A percentile compares a stretch with the other conserved stretches of the same genome.
These are phyloP conservation scores for Boletus barrowsii DNA, from an alignment of 768 basidiomycete genomes.

Conservation along the genomic window DNA sequence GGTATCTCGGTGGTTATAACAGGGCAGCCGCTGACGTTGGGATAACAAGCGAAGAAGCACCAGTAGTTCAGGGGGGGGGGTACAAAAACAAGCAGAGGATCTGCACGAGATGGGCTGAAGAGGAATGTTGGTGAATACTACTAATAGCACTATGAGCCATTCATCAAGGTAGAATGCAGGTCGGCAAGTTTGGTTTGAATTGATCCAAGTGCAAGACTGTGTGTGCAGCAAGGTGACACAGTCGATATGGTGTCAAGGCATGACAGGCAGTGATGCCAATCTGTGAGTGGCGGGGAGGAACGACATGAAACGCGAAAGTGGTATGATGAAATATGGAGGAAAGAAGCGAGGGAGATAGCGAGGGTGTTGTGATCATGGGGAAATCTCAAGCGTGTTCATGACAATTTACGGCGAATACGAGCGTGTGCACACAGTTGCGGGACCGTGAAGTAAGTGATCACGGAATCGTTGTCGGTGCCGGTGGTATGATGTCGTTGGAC, in stretches of 20 bases:
- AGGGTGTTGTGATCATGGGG: too few relatives aligned
- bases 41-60: too few relatives aligned
- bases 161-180: slow-evolving; percentile 5
- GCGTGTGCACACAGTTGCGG: neutral
- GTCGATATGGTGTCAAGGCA: too few relatives aligned
- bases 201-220: neutral
- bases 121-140: neutral
- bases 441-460: neutral
- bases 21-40: slow-evolving; percentile 2
- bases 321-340: too few relatives aligned
- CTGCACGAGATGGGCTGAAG: neutral
- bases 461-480: slow-evolving; percentile 3
- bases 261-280: too few relatives aligned
- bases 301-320: too few relatives aligned
- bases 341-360: too few relatives aligned
- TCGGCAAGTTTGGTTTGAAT: slow-evolving; percentile 7
- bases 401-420: slow-evolving; percentile 3
- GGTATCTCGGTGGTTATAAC: slow-evolving; percentile 2
- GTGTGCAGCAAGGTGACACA: neutral
- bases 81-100: too few relatives aligned
- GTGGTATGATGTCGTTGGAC: neutral
- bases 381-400: neutral
- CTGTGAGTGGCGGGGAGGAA: too few relatives aligned
- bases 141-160: too few relatives aligned
- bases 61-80: too few relatives aligned